Conservation (phyloP, 306 rosid species). For the Morella rubra region DNA sequence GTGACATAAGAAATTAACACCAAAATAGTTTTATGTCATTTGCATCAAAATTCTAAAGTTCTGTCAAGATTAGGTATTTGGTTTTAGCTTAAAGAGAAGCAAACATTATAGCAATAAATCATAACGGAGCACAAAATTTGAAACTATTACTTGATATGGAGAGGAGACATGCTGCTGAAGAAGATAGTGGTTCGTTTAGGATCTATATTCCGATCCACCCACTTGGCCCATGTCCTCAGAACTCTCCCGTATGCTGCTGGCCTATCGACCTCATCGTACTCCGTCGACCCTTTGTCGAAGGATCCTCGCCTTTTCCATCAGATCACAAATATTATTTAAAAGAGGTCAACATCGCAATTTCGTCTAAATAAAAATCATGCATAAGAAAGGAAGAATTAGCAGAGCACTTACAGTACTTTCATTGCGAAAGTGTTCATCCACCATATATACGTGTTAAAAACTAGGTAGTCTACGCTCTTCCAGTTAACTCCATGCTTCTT, state of each 20-base stretch:
- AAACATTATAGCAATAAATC: background rate
- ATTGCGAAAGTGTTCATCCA: slow-evolving; percentile 86
- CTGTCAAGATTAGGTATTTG: background rate
- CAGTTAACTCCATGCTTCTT: slow-evolving; percentile 76
- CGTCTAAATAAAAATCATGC: background rate
- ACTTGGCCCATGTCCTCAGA: slow-evolving; percentile 72
- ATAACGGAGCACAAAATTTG: background rate
- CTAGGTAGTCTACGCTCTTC: slow-evolving; percentile 74
- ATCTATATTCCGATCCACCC: slow-evolving; percentile 74
- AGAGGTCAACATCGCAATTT: slow-evolving; percentile 12
- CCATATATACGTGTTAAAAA: slow-evolving; percentile 97
- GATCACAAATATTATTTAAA: slow-evolving; percentile 12
- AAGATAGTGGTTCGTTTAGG: slow-evolving; percentile 77
- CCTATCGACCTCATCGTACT: slow-evolving; percentile 71
- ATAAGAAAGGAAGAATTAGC: no score
- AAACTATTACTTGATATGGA: slow-evolving; percentile 76
- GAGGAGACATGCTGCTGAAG: slow-evolving; percentile 92
- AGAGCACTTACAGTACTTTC: slow-evolving; percentile 80
- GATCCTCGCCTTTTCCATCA: slow-evolving; percentile 65
- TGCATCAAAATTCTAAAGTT: no score
- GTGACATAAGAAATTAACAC: no score
- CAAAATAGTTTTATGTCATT: no score
- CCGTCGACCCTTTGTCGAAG: slow-evolving; percentile 70
- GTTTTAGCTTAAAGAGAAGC: background rate
- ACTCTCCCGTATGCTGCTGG: slow-evolving; percentile 69